These are phyloP conservation scores for Cornus suecica DNA, from an alignment of 148 eudicot genomes.

Conservation along the genomic window DNA sequence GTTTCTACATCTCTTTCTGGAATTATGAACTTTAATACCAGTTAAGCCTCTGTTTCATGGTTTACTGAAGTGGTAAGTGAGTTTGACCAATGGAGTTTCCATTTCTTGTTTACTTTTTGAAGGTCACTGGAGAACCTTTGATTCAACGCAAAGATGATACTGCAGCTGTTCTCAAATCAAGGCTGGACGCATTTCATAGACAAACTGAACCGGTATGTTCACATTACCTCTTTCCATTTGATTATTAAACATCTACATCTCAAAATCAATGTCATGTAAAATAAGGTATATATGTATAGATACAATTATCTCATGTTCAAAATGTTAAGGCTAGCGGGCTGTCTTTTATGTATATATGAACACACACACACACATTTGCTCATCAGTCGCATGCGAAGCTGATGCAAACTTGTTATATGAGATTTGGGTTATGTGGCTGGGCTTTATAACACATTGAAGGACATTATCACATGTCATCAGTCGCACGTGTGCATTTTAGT, in stretches of 20 bases:
- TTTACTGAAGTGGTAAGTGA: background rate
- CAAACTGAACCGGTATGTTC: constrained; percentile 66
- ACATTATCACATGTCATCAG: background rate
- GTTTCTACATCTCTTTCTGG: background rate
- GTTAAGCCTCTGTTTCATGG: background rate
- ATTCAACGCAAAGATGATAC: constrained; percentile 96
- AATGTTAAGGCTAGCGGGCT: background rate
- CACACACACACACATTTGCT: background rate
- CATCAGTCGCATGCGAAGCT: no score
- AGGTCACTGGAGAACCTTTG: constrained; percentile 89
- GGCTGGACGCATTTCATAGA: constrained; percentile 74
- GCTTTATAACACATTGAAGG: background rate
- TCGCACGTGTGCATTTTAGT: no score
- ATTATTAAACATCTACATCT: background rate
- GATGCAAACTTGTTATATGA: background rate
- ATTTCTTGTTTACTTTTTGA: constrained; percentile 12
- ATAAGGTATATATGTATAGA: background rate
- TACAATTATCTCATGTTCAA: background rate
- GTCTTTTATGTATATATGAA: background rate
- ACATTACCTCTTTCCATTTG: constrained; percentile 5
- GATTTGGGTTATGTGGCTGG: background rate
- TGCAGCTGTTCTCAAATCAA: constrained; percentile 77
- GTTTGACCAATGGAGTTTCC: background rate
- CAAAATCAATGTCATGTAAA: background rate
- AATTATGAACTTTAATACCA: background rate